Evolutionary conservation across 1,284 basidiomycete species (phyloP).

Genomic region (Omphalotus olearius): DNA sequence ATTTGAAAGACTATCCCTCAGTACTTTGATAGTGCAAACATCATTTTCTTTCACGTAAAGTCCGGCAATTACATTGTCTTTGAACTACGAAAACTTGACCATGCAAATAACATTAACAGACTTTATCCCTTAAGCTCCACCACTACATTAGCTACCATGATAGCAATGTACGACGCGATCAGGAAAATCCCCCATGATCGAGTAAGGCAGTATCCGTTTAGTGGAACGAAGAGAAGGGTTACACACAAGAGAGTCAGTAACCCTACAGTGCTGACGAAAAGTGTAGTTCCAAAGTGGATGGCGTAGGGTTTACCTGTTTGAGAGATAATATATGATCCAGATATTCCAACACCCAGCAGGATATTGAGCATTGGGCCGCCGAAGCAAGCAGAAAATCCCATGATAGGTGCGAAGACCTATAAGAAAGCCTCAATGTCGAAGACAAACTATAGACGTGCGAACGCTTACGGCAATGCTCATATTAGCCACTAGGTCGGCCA

Average conservation of each 20-base stretch:
- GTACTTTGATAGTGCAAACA: no score
- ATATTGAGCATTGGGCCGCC: slow-evolving; percentile 97
- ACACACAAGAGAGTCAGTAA: slow-evolving; percentile 69
- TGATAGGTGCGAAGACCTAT: slow-evolving; percentile 77
- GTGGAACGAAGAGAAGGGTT: slow-evolving; percentile 83
- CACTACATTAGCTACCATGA: slow-evolving; percentile 72
- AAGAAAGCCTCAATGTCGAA: not conserved
- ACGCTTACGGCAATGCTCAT: slow-evolving; percentile 81
- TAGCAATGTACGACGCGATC: slow-evolving; percentile 66
- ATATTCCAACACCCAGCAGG: slow-evolving; percentile 83
- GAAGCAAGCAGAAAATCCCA: slow-evolving; percentile 93
- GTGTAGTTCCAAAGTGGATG: slow-evolving; percentile 78
- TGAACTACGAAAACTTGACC: no score
- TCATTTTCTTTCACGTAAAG: no score
- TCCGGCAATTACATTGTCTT: no score
- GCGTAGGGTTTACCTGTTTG: slow-evolving; percentile 57
- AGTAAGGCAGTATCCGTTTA: slow-evolving; percentile 80
- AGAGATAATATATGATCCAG: slow-evolving; percentile 70
- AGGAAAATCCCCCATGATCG: slow-evolving; percentile 78
- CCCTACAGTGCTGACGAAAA: slow-evolving; percentile 80
- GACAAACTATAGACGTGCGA: not conserved
- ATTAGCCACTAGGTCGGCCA: slow-evolving; percentile 96
- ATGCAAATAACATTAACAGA: no score
- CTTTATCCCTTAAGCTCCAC: slow-evolving; percentile 51
- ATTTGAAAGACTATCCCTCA: no score